These are phyloP conservation scores for Petunia axillaris DNA, from an alignment of 257 asterid genomes.

Conservation along the genomic window DNA sequence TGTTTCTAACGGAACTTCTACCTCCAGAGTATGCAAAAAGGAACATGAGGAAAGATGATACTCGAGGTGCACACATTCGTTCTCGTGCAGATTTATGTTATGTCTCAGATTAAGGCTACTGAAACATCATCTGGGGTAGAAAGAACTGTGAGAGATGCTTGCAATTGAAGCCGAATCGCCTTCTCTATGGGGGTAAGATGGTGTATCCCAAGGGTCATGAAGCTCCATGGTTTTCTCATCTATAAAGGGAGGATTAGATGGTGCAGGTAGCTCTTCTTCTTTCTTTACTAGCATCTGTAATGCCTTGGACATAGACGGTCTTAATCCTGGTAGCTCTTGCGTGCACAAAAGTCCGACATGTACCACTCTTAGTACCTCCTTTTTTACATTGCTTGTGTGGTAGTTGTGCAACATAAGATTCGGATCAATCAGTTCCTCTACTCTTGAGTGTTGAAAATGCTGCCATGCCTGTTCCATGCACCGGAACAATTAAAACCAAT, in stretches of 20 bases:
- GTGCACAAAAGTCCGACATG: constrained; percentile 76
- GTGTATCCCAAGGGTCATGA: constrained; percentile 36
- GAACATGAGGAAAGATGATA: not conserved
- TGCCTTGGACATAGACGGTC: constrained; percentile 74
- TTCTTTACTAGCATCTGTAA: constrained; percentile 61
- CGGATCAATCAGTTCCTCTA: constrained; percentile 63
- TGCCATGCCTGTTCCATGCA: constrained; percentile 58
- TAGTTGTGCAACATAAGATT: constrained; percentile 54
- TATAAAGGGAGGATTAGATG: constrained; percentile 71
- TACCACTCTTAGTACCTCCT: constrained; percentile 53
- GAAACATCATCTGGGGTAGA: constrained; percentile 60
- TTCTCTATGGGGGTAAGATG: constrained; percentile 22
- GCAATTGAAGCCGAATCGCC: constrained; percentile 52
- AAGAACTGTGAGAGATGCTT: constrained; percentile 59
- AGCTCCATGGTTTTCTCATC: constrained; percentile 66
- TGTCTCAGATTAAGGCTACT: not conserved
- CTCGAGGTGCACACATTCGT: not conserved
- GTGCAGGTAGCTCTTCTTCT: constrained; percentile 63
- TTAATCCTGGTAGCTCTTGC: constrained; percentile 57
- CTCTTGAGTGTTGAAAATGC: constrained; percentile 58
- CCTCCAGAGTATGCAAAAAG: not conserved
- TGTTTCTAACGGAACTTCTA: not conserved
- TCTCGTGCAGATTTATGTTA: not conserved
- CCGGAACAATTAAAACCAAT: not conserved
- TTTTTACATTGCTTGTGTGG: constrained; percentile 37